A percentile compares a stretch with the other conserved stretches of the same genome.
Conservation (phyloP, 768 basidiomycete genomes). For the Amanita exitialis region DNA sequence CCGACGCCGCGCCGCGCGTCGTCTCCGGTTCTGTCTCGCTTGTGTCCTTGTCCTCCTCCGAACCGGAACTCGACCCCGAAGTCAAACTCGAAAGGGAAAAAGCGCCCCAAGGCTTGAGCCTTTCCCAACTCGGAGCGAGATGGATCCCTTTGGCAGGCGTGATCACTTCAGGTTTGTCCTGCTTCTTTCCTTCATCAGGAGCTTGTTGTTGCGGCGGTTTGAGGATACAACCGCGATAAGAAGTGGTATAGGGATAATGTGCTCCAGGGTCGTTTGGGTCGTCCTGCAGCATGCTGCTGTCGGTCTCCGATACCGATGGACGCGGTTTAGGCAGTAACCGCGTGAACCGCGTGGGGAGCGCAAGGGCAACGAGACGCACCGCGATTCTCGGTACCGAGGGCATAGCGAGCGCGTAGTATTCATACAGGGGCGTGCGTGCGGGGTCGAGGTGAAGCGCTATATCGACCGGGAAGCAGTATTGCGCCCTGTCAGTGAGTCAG, state of each 20-base stretch:
- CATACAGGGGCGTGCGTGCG: background rate
- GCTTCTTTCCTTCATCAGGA: background rate
- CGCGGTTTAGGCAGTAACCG: background rate
- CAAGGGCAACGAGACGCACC: background rate
- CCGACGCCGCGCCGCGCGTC: background rate
- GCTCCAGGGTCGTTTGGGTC: background rate
- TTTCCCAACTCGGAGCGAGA: background rate
- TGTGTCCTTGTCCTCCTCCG: background rate
- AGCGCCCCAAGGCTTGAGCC: background rate
- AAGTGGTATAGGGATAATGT: background rate
- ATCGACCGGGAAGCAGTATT: background rate
- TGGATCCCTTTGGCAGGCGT: background rate
- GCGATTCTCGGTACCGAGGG: background rate
- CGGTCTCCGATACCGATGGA: background rate
- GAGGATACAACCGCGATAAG: background rate
- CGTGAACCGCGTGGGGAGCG: background rate
- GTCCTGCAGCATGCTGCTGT: background rate
- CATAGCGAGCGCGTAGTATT: background rate
- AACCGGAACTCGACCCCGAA: background rate
- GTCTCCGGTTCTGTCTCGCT: too few species aligned
- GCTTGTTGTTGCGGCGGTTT: background rate
- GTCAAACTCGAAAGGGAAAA: background rate
- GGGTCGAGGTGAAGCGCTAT: background rate
- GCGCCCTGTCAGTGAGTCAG: background rate
- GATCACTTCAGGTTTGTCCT: background rate